Base-by-base conservation (phyloP, 345 rosid genomes). In the Hevea brasiliensis region DNA sequence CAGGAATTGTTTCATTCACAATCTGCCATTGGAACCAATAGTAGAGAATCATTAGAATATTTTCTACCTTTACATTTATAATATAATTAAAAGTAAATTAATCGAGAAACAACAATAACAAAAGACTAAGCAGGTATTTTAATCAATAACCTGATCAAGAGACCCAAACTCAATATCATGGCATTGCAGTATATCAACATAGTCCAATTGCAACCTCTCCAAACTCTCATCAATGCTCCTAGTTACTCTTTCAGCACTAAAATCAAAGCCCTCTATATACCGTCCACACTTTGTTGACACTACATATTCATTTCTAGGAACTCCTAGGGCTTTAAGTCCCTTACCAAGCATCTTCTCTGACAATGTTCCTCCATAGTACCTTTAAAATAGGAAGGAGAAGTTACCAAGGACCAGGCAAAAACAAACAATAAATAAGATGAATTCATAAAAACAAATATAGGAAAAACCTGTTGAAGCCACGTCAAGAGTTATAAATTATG, bases 291-390 rank as follows among this genome's bases (percentile, higher is more conserved):
- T 90, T 3, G 97, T 94, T 0, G 99, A 90, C 45, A 94, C 97
- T 59, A 94, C 76, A 70, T 90, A 92, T 61, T 89, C 88, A 62
- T 79, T 75, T 82, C 98, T 87, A 0, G 92, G 94, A 40, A 79
- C 88, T 47, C 90, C 91, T 29, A 89, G 75, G 72, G 97, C 91
- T 82, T 89, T 92, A 4, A 95, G 87, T 47, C 83, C 89, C 86
- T 79, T 85, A 26, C 98, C 98, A 67, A 95, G 99, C 96, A 91
- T 83, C 84, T 85, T 95, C 87, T 95, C 98, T 0, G 97, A 91
- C 47, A 95, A 85, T 24, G 99, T 91, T 63, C 81, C 96, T 68
- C 98, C 99, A 83, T 91, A 95, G 76, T 82, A 92, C 84, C 98
- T 92, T 69, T 18, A 68, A 53, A 26, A 45, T 27, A 6, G 40